Evolutionary conservation across 257 asterid species (phyloP).

Genomic region (Fraxinus pennsylvanica): DNA sequence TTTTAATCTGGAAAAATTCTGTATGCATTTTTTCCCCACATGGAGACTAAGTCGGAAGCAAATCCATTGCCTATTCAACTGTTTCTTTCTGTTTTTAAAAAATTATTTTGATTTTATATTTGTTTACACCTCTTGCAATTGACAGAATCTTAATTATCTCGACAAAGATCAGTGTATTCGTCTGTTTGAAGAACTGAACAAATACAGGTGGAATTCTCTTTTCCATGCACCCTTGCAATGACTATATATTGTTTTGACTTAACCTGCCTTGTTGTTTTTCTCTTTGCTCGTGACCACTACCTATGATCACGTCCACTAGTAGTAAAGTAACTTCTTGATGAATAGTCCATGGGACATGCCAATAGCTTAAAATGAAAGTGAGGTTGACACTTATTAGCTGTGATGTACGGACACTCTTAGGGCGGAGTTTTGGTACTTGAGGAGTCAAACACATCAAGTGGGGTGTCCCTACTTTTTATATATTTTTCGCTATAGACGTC

Average conservation of each 20-base stretch:
- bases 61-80: slow-evolving; percentile 18
- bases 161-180: slow-evolving; percentile 80
- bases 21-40: slow-evolving; percentile 6
- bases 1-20: not conserved
- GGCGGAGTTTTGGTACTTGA: not conserved
- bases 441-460: not conserved
- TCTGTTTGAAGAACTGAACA: slow-evolving; percentile 90
- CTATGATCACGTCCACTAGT: not conserved
- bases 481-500: not conserved
- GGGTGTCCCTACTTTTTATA: not conserved
- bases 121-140: slow-evolving; percentile 19
- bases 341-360: not conserved
- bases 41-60: slow-evolving; percentile 6
- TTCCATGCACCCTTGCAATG: slow-evolving; percentile 11
- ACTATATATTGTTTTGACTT: slow-evolving; percentile 18
- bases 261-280: not conserved
- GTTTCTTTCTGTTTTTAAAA: not conserved
- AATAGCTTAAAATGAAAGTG: not conserved
- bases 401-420: not conserved
- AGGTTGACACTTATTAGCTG: not conserved
- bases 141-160: slow-evolving; percentile 68
- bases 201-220: slow-evolving; percentile 67
- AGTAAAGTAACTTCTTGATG: not conserved
- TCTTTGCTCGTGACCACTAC: not conserved
- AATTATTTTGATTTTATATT: not conserved